A percentile compares a stretch with the other conserved stretches of the same genome.
phyloP scores from a whole-genome alignment of 768 basidiomycete genomes.

The Lactarius hengduanensis region DNA sequence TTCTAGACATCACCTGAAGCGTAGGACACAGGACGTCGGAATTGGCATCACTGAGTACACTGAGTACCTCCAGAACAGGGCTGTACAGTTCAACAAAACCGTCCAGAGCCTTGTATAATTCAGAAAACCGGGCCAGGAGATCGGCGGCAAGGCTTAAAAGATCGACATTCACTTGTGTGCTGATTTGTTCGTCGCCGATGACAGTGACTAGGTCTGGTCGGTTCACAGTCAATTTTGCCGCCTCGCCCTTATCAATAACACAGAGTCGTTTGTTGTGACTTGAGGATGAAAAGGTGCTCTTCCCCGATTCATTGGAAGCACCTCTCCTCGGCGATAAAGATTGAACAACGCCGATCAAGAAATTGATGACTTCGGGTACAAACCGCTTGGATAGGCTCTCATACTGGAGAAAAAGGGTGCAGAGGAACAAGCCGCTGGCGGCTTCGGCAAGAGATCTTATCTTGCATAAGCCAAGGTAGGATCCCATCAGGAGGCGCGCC shows the following conservation, averaged over 20 bases:
- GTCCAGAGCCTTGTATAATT: conserved; percentile 72
- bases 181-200: conserved; percentile 37
- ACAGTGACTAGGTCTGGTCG: conserved; percentile 51
- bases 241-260: conserved; percentile 40
- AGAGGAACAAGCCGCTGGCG: conserved; percentile 84
- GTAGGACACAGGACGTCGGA: conserved; percentile 44
- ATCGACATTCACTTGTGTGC: conserved; percentile 71
- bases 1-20: conserved; percentile 50
- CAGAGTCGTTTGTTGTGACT: conserved; percentile 57
- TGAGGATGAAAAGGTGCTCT: conserved; percentile 69
- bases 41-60: conserved; percentile 57
- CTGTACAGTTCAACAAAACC: conserved; percentile 85
- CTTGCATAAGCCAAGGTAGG: conserved; percentile 84
- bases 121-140: conserved; percentile 66
- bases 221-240: conserved; percentile 39
- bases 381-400: conserved; percentile 82
- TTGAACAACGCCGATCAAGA: conserved; percentile 66
- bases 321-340: conserved; percentile 70
- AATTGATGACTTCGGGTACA: conserved; percentile 87
- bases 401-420: conserved; percentile 80
- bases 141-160: conserved; percentile 60
- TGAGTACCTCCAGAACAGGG: conserved; percentile 63
- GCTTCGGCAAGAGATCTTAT: conserved; percentile 74
- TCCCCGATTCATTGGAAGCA: conserved; percentile 46
- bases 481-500: conserved; percentile 82